Base-by-base conservation (phyloP, 495 filamentous ascomycete genomes). In the Penicillium cinerascens region DNA sequence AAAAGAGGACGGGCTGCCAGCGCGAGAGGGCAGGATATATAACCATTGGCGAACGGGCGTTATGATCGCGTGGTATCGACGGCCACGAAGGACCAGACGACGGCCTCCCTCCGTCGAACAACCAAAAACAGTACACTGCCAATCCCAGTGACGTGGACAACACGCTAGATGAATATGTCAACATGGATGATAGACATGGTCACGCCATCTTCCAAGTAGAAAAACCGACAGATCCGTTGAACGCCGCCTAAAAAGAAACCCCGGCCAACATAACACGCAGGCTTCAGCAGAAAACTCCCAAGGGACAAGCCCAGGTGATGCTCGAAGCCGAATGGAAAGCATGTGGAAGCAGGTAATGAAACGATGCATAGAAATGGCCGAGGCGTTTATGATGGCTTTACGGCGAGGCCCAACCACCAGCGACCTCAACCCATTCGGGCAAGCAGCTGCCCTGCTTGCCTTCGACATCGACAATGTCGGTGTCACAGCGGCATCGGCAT, bases 381-480 rank as follows among this genome's bases (percentile, higher is more conserved):
- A 61, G 54, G 43, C 47, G 35, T 10, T 15, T 8, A n/a, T 47
- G 40, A 17, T 27, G 37, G 33, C 42, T 63, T 59, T 74, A 82
- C 66, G 86, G 84, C 42, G 84, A 86, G 51, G 88, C 82, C 92
- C 92, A 99, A 46, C 93, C 93, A 54, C 93, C 93, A 36, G 93
- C 95, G 60, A 96, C 92, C 48, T 96, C 88, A 9, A 99, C 93
- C 95, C 95, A 99, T 77, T 99, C 92, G 10, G 88, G 76, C 37
- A 97, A 75, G 75, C 93, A 99, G 59, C 88, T 95, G 50, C 95
- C 93, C 66, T 91, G 86, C 73, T 97, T 97, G 69, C 89, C 90
- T 70, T 99, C 93, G 20, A 99, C 91, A 63, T 99, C 93, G 21
- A 89, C 87, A 63, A 97, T 95, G 69, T 97, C 93, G n/a, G 92